Evolutionary conservation across 73 alveolate species (phyloP), one percentile per base, ranked within the genome.

Genomic region (Paraurostyla sp.): DNA sequence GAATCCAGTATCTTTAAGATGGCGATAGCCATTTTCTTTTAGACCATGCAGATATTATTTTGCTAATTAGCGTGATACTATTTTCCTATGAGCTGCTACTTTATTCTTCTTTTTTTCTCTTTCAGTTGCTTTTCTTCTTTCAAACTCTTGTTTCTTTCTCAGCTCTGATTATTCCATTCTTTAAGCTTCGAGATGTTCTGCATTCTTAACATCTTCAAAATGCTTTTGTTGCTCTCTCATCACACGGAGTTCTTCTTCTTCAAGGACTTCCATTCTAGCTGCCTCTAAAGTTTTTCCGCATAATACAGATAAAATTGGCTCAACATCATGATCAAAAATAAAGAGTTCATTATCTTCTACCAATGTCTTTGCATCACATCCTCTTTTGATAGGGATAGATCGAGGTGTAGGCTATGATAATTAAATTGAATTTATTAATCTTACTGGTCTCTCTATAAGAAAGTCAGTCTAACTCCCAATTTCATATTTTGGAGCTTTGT

Each of bases 191-290:
- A 92, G 71, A 49, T 94, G 95, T 85, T 98, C 99, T 33, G 97
- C 93, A 58, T 92, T 92, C 84, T 98, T 91, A 9, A 93, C 95
- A 73, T 93, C 92, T 71, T 97, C 99, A 89, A 94, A 98, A 71
- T 96, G 98, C 87, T 93, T 96, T 94, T 94, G 96, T 81, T 96
- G 98, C 85, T 93, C 93, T 50, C 93, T 65, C 96, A 97, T 91
- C 65, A 85, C 97, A 48, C 92, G 92, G 46, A 98, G 96, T 84
- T 98, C 99, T 84, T 98, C 99, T 78, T 98, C 99, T 82, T 98
- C 99, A 22, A 97, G 90, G 22, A 97, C 99, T 83, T 98, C 99
- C 99, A 98, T 97, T 82, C 99, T 91, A 0, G 99, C 98, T 65
- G 87, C 93, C 71, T 97, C 99, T 2, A 97, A 90, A 40, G 98